These are phyloP conservation scores for Lactarius sp. DNA, from an alignment of 768 basidiomycete genomes.

Conservation along the genomic window DNA sequence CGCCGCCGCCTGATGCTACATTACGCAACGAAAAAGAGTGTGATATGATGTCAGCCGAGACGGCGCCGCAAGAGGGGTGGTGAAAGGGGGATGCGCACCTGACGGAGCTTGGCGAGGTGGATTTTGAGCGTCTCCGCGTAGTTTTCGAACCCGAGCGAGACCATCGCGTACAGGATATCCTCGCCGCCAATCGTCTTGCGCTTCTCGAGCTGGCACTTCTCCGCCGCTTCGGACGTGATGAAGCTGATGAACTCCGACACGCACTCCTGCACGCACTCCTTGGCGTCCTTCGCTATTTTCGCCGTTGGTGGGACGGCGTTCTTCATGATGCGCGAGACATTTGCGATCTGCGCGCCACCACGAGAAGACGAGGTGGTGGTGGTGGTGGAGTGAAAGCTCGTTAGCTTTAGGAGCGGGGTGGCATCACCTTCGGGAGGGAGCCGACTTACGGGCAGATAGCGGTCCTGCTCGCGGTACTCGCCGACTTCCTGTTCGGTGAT, in stretches of 20 bases:
- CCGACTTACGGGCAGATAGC: slow-evolving; percentile 79
- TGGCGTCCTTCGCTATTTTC: slow-evolving; percentile 97
- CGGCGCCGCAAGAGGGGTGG: background rate
- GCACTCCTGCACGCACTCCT: slow-evolving; percentile 98
- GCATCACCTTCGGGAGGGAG: background rate
- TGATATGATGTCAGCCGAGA: background rate
- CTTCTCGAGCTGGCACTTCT: slow-evolving; percentile 92
- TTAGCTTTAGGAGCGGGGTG: background rate
- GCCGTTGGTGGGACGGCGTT: slow-evolving; percentile 81
- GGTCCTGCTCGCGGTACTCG: slow-evolving; percentile 92
- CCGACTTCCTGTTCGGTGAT: slow-evolving; percentile 92
- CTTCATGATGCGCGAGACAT: slow-evolving; percentile 98
- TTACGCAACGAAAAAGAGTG: background rate
- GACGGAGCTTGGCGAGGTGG: slow-evolving; percentile 83
- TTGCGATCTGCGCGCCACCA: slow-evolving; percentile 72
- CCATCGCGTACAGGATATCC: slow-evolving; percentile 95
- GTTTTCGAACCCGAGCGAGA: slow-evolving; percentile 87
- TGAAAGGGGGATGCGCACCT: slow-evolving; percentile 41
- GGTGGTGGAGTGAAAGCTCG: no score
- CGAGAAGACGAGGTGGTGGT: background rate
- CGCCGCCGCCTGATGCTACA: slow-evolving; percentile 24
- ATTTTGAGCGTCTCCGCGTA: slow-evolving; percentile 91
- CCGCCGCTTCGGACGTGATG: slow-evolving; percentile 95
- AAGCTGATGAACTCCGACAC: slow-evolving; percentile 98
- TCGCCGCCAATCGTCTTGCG: slow-evolving; percentile 97